Conservation (phyloP, 768 basidiomycete genomes). For the Lentinula raphanica region DNA sequence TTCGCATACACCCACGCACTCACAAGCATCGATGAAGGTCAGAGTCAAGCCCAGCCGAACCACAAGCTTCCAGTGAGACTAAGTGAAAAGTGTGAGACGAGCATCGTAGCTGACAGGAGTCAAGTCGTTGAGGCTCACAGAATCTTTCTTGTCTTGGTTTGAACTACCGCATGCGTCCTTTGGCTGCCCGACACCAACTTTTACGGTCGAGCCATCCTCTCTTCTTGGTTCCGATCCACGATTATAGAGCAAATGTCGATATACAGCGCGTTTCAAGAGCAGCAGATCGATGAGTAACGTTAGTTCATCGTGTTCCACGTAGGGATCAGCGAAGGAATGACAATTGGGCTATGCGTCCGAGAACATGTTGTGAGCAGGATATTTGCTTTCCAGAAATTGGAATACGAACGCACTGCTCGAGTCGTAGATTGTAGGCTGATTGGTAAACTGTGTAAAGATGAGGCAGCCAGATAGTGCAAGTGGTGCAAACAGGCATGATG, state of each 20-base stretch:
- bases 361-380: neutral
- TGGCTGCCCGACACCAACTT: conserved; percentile 8
- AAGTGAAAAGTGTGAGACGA: neutral
- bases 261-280: conserved; percentile 76
- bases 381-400: conserved; percentile 4
- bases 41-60: conserved; percentile 53
- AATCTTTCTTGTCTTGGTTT: conserved; percentile 16
- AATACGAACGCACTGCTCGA: conserved; percentile 76
- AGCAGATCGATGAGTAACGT: conserved; percentile 76
- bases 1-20: conserved; percentile 21
- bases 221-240: conserved; percentile 62
- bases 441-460: conserved; percentile 81
- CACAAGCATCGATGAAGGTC: conserved; percentile 69
- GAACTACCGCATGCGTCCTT: neutral
- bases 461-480: conserved; percentile 57
- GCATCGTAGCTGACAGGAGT: neutral
- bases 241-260: conserved; percentile 78
- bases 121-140: conserved; percentile 17
- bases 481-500: conserved; percentile 76
- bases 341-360: conserved; percentile 51
- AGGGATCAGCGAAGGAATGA: conserved; percentile 73
- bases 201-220: conserved; percentile 18
- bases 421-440: conserved; percentile 68
- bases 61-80: conserved; percentile 62
- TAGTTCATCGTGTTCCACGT: conserved; percentile 77